These are phyloP conservation scores for Millerago galiae DNA, from an alignment of 805 yeast genomes.

Conservation along the genomic window DNA sequence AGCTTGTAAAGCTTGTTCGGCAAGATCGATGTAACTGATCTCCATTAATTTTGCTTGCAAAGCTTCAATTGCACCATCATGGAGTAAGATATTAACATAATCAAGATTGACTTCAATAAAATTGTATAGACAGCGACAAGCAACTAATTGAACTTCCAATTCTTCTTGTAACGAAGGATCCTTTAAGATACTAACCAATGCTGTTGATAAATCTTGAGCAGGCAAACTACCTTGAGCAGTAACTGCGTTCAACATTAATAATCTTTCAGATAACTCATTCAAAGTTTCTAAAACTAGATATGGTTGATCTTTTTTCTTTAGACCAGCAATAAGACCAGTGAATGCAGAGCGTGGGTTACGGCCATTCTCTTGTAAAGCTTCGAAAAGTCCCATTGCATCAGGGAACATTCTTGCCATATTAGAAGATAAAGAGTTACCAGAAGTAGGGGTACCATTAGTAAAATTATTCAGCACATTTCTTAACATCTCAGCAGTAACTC, in stretches of 20 bases:
- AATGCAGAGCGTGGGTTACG: slow-evolving; percentile 18
- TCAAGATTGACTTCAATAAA: slow-evolving; percentile 69
- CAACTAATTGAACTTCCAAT: slow-evolving; percentile 73
- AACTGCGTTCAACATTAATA: slow-evolving; percentile 63
- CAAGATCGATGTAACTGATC: slow-evolving; percentile 79
- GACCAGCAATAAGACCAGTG: slow-evolving; percentile 17
- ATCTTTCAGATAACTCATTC: slow-evolving; percentile 54
- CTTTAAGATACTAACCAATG: slow-evolving; percentile 50
- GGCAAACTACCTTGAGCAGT: slow-evolving; percentile 63
- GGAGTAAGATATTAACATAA: slow-evolving; percentile 54
- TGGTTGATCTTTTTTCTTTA: slow-evolving; percentile 39
- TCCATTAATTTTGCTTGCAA: slow-evolving; percentile 63
- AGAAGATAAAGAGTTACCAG: slow-evolving; percentile 15
- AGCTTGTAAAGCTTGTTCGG: slow-evolving; percentile 83
- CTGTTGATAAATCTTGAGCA: slow-evolving; percentile 44
- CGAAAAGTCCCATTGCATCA: slow-evolving; percentile 30
- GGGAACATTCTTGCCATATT: slow-evolving; percentile 32
- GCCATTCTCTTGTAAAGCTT: slow-evolving; percentile 12
- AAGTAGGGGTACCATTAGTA: slow-evolving; percentile 21
- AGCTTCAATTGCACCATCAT: slow-evolving; percentile 58
- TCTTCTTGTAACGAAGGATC: slow-evolving; percentile 55
- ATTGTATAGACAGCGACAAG: slow-evolving; percentile 80
- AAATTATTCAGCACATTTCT: neutral
- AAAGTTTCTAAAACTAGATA: slow-evolving; percentile 57
- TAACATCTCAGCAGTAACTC: slow-evolving; percentile 10